Evolutionary conservation across 2,329 filamentous ascomycete species (phyloP).

Genomic region (Cylindrodendrum hubeiense): DNA sequence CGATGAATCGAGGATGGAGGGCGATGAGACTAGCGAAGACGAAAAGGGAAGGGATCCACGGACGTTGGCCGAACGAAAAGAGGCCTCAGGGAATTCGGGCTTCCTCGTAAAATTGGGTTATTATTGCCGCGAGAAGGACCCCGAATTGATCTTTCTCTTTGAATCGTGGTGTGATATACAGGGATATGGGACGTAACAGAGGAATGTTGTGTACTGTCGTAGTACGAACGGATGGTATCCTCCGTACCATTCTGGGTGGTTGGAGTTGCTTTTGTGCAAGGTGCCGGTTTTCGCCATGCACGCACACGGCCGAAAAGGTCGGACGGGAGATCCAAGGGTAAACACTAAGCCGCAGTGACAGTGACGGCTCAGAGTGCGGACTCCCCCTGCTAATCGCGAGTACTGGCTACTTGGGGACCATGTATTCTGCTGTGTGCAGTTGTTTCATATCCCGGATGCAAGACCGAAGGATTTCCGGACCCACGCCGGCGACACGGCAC

Average conservation of each 20-base stretch:
- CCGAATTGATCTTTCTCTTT: neutral
- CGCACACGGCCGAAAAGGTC: neutral
- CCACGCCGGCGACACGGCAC: conserved; percentile 29
- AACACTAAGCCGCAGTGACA: neutral
- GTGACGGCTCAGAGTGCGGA: neutral
- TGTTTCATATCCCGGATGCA: conserved; percentile 21
- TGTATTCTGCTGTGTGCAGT: conserved; percentile 1
- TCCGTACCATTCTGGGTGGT: neutral
- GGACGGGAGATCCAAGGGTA: neutral
- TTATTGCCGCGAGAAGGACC: conserved; percentile 2
- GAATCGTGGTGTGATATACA: conserved; percentile 20
- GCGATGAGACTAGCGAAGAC: neutral
- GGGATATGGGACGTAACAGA: conserved; percentile 8
- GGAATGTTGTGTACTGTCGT: neutral
- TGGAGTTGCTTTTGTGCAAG: neutral
- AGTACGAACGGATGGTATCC: neutral
- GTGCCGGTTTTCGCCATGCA: neutral
- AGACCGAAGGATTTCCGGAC: conserved; percentile 32
- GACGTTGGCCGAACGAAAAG: neutral
- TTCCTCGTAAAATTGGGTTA: neutral
- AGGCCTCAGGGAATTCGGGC: neutral
- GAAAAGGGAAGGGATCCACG: conserved; percentile 27
- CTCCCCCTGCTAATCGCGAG: neutral
- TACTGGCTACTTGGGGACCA: neutral
- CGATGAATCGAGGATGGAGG: neutral